Base-by-base conservation (phyloP, 495 filamentous ascomycete genomes). In the Penicillium alfredii region DNA sequence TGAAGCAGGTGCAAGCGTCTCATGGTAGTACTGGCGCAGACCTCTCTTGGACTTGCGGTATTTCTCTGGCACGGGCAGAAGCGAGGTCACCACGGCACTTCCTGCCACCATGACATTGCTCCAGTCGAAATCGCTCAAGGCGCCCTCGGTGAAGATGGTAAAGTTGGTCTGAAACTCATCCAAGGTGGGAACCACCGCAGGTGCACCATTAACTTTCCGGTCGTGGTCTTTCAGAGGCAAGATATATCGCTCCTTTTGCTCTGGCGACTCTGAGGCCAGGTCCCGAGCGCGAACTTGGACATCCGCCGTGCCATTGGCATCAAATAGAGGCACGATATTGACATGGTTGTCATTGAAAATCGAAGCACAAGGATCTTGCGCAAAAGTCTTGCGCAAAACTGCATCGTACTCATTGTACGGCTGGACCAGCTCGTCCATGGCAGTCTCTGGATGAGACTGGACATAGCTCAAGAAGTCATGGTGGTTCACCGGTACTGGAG, bases 81-180 rank as follows among this genome's bases (percentile, higher is more conserved):
- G 64, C 15, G 77, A 74, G 35, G 84, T 89, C 19, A 82, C 75
- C 8, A 88, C 84, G 1, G 84, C 76, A 21, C 80, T 84, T 3
- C 86, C 86, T 9, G 85, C 81, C 8, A 75, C 86, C 10, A 88
- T 74, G 16, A 89, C 72, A 52, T 90, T 88, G 48, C 56, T 73
- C 85, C 83, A 88, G 56, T 89, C 73, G 32, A 88, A 49, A 17
- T 86, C 82, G 17, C 56, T 58, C 35, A 79, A 49, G 4, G 70
- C 64, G 9, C 61, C 69, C 56, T 93, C 86, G 13, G 80, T 84
- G 51, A 93, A 93, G 41, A 90, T 49, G 35, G 72, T 69, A 60
- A 90, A 88, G 59, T 90, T 87, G 27, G 72, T 65, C 48, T 75
- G 74, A 51, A 90, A 93, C 9, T 86, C 80, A 31, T 74, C 69